Conservation (phyloP, 371 early-diverging fungal species). For the Ecytonucleospora hepatopenaei region DNA sequence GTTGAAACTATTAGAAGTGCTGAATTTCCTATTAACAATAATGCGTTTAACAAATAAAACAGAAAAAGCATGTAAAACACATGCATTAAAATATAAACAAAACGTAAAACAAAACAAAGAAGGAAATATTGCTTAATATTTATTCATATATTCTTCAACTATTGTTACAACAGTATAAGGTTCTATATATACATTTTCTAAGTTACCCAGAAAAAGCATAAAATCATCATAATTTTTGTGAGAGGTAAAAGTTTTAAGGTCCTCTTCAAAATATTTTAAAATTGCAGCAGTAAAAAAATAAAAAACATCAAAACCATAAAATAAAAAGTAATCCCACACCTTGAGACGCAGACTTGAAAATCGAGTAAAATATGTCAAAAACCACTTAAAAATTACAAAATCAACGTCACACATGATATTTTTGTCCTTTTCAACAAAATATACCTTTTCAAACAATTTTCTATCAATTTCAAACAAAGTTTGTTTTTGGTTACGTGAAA, state of each 20-base stretch:
- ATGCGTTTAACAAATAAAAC: not conserved
- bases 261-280: slow-evolving; percentile 30
- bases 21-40: not conserved
- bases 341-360: slow-evolving; percentile 40
- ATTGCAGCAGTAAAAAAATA: slow-evolving; percentile 49
- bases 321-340: slow-evolving; percentile 54
- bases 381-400: slow-evolving; percentile 45
- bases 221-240: not conserved
- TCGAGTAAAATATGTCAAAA: slow-evolving; percentile 57
- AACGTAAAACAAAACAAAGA: not conserved
- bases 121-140: not conserved
- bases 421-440: slow-evolving; percentile 41
- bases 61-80: no score
- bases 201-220: not conserved
- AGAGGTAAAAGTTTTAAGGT: no score
- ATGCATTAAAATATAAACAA: no score
- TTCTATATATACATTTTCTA: not conserved
- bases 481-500: slow-evolving; percentile 47
- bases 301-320: slow-evolving; percentile 52
- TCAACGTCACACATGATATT: slow-evolving; percentile 45
- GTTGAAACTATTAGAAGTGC: not conserved
- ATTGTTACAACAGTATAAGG: not conserved
- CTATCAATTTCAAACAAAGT: not conserved
- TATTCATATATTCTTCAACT: not conserved
- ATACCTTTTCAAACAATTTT: not conserved